These are phyloP conservation scores for Pythium plurisporium DNA, from an alignment of 352 stramenopile species.

Conservation along the genomic window DNA sequence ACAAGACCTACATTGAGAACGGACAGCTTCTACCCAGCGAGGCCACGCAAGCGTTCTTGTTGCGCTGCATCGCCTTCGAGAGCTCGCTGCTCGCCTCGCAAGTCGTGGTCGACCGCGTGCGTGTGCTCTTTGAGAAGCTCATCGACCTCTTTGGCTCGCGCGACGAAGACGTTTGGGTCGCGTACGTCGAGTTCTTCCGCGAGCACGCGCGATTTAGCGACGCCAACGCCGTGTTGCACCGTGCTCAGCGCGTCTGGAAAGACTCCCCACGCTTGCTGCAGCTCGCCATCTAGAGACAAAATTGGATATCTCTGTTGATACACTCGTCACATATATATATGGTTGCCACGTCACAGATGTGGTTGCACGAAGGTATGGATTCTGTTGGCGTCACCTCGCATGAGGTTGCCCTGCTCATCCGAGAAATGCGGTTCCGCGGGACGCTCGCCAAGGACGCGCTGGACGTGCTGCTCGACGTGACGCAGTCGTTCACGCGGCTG, in stretches of 20 bases:
- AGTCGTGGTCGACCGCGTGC: conserved; percentile 40
- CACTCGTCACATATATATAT: not conserved
- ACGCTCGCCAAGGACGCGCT: conserved; percentile 72
- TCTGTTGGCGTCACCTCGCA: not conserved
- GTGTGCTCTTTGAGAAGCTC: conserved; percentile 76
- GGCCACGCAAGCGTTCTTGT: conserved; percentile 62
- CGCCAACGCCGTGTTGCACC: conserved; percentile 63
- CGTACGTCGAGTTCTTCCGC: conserved; percentile 66
- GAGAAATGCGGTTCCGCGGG: conserved; percentile 71
- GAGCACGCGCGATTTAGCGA: conserved; percentile 39
- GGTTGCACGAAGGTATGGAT: not conserved
- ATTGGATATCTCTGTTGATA: not conserved
- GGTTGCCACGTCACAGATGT: not conserved
- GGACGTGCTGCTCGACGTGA: conserved; percentile 70
- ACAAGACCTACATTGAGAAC: conserved; percentile 64
- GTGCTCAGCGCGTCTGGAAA: conserved; percentile 61
- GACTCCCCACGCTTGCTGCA: conserved; percentile 51
- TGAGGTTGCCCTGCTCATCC: not conserved
- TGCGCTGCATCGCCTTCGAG: conserved; percentile 69
- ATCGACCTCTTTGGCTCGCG: conserved; percentile 65
- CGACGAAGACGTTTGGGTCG: conserved; percentile 64
- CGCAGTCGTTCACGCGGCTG: conserved; percentile 66
- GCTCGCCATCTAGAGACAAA: conserved; percentile 27
- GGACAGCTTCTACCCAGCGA: conserved; percentile 58
- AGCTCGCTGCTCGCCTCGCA: conserved; percentile 30